Conservation (phyloP, 2,329 filamentous ascomycete species). For the Pestalotiopsis fici region DNA sequence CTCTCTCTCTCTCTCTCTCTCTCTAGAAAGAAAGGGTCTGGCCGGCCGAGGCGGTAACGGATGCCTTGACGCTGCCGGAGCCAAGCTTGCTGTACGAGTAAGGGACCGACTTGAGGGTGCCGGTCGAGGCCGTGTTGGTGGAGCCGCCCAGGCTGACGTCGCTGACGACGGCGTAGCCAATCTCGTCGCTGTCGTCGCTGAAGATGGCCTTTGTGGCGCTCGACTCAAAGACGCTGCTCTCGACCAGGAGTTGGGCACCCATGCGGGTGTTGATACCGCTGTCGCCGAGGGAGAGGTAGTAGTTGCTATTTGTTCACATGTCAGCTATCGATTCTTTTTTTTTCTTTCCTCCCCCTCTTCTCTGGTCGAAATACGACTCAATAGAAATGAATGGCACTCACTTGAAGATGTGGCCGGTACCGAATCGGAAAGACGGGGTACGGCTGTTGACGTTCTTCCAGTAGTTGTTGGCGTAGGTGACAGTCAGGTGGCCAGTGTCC, state of each 20-base stretch:
- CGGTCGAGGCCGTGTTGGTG: constrained; percentile 47
- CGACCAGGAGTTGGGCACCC: constrained; percentile 51
- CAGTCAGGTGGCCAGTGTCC: constrained; percentile 61
- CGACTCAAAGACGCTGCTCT: constrained; percentile 39
- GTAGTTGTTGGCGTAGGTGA: constrained; percentile 70
- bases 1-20: too few relatives aligned
- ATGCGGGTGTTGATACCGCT: constrained; percentile 56
- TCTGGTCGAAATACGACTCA: too few relatives aligned
- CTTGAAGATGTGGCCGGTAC: constrained; percentile 61
- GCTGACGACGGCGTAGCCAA: constrained; percentile 40
- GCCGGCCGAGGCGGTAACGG: constrained; percentile 10
- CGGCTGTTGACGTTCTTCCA: constrained; percentile 67
- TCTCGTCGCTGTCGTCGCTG: constrained; percentile 40
- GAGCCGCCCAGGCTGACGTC: constrained; percentile 46
- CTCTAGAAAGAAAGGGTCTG: constrained; percentile 13
- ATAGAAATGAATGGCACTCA: background rate
- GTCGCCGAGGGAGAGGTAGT: constrained; percentile 42
- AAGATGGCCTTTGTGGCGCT: constrained; percentile 25
- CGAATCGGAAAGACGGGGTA: constrained; percentile 64
- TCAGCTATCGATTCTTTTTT: background rate
- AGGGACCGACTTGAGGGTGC: constrained; percentile 32
- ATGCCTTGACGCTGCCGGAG: constrained; percentile 14
- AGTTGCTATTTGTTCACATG: constrained; percentile 31
- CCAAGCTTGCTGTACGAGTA: constrained; percentile 14
- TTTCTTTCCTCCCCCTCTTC: too few relatives aligned